Conservation (phyloP, 768 basidiomycete genomes). For the Pleurotus eryngii region DNA sequence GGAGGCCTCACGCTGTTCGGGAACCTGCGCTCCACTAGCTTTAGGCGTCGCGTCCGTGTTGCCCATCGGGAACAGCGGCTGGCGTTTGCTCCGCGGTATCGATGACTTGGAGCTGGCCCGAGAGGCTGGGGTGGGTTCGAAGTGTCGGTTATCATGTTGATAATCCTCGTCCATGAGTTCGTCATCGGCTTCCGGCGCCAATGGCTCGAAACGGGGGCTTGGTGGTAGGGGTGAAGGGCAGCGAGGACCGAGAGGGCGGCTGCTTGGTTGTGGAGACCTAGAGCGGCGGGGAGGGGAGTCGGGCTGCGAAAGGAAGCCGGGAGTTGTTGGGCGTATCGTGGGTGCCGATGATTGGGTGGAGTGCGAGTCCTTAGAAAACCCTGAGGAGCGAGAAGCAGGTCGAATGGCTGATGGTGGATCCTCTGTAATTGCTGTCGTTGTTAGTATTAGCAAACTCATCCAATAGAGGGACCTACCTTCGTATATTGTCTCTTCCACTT, state of each 20-base stretch:
- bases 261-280: constrained; percentile 48
- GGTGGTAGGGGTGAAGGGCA: constrained; percentile 66
- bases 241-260: constrained; percentile 71
- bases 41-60: constrained; percentile 57
- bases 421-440: constrained; percentile 35
- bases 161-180: constrained; percentile 45
- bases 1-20: constrained; percentile 16
- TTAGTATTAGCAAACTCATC: background rate
- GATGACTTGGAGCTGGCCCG: constrained; percentile 33
- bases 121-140: constrained; percentile 21
- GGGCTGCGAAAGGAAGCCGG: constrained; percentile 25
- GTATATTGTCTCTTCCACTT: constrained; percentile 68
- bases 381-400: constrained; percentile 52
- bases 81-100: constrained; percentile 71
- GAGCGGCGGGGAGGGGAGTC: constrained; percentile 31
- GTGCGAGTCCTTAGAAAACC: constrained; percentile 25
- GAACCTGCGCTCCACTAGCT: constrained; percentile 15
- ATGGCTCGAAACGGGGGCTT: constrained; percentile 29
- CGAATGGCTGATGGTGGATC: constrained; percentile 54
- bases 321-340: constrained; percentile 39
- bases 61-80: constrained; percentile 53
- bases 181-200: constrained; percentile 14
- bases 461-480: constrained; percentile 52
- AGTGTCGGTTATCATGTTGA: constrained; percentile 34
- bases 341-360: constrained; percentile 46